Conservation (phyloP, 306 rosid genomes). For the Astragalus glycyphyllos region DNA sequence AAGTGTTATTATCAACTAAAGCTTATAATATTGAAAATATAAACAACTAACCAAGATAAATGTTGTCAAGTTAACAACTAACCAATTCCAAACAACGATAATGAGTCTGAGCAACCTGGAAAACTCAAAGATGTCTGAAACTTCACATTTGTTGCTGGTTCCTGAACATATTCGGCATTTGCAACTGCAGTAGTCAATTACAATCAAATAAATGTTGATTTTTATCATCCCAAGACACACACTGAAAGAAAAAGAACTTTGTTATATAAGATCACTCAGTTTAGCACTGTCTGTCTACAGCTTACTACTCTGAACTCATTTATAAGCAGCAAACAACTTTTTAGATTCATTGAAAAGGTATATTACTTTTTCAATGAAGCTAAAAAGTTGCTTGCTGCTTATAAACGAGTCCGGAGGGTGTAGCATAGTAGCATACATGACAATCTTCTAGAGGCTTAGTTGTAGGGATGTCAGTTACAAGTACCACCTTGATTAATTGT, state of each 20-base stretch:
- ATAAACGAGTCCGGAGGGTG: no score
- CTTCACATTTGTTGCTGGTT: conserved; percentile 73
- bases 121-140: conserved; percentile 65
- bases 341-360: no score
- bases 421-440: background rate
- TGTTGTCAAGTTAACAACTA: conserved; percentile 40
- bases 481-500: background rate
- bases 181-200: conserved; percentile 55
- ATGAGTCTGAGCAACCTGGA: conserved; percentile 65
- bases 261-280: conserved; percentile 17
- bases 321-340: no score
- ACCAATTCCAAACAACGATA: conserved; percentile 83
- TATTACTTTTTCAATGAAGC: no score
- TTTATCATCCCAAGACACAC: conserved; percentile 6
- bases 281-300: background rate
- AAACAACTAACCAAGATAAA: background rate
- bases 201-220: conserved; percentile 21
- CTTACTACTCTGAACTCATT: no score
- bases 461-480: background rate
- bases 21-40: background rate
- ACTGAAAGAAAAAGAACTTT: conserved; percentile 2
- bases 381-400: no score
- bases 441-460: background rate
- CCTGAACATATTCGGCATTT: conserved; percentile 67
- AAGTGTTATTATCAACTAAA: conserved; percentile 18